Percentiles rank a stretch among this genome's conserved stretches.
phyloP scores from a whole-genome alignment of 2,329 filamentous ascomycete species.

The Triangularia verruculosa region DNA sequence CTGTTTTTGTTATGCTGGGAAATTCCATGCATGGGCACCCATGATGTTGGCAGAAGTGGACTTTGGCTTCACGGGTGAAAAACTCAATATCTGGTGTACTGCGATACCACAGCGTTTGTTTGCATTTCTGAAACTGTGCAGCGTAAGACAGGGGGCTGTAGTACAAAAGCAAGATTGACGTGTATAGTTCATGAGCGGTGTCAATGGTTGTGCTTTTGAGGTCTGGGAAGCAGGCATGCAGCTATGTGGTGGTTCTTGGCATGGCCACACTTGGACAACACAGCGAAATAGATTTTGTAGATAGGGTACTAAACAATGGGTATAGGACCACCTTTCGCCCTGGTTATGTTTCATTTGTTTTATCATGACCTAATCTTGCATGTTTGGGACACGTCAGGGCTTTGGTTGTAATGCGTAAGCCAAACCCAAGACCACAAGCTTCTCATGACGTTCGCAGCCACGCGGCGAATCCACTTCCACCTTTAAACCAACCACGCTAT shows the following conservation, averaged over 20 bases:
- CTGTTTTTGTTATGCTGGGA: neutral
- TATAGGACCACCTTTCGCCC: neutral
- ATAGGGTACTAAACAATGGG: neutral
- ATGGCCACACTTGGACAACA: neutral
- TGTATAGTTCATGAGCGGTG: neutral
- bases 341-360: no score
- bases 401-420: no score
- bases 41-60: neutral
- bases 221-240: neutral
- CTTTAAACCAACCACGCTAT: neutral
- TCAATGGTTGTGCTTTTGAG: neutral
- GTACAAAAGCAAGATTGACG: neutral
- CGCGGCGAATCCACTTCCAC: neutral
- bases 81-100: neutral
- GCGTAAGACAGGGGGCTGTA: neutral
- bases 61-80: neutral
- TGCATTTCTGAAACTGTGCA: neutral
- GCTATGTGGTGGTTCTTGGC: neutral
- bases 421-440: no score
- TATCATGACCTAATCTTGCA: no score
- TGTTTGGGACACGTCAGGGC: no score
- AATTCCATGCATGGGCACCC: neutral
- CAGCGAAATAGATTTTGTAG: neutral
- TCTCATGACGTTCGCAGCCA: no score
- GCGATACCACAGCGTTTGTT: neutral